Percentiles rank a stretch among this genome's conserved stretches.
Conservation (phyloP, 2,329 filamentous ascomycete genomes). For the Neonectria punicea region DNA sequence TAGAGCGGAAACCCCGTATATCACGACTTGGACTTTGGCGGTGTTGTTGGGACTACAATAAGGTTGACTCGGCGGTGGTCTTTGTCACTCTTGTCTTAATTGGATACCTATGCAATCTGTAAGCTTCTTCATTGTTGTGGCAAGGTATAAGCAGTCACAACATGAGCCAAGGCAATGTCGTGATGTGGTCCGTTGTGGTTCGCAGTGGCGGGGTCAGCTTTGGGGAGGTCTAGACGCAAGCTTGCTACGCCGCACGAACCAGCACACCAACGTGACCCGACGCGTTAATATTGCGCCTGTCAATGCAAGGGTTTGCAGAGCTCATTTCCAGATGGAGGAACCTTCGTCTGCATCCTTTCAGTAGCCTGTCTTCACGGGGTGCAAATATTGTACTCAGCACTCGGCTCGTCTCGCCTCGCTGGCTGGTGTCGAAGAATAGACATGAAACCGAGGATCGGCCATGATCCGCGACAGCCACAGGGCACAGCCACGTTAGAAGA, state of each 20-base stretch:
- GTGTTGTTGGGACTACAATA: background rate
- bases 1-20: background rate
- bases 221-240: background rate
- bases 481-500: conserved; percentile 18
- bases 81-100: background rate
- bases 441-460: conserved; percentile 9
- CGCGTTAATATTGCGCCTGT: conserved; percentile 8
- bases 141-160: conserved; percentile 5
- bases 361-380: background rate
- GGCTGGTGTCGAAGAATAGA: background rate
- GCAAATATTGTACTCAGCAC: background rate
- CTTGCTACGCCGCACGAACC: conserved; percentile 17
- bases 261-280: conserved; percentile 5
- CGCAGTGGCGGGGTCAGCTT: conserved; percentile 6
- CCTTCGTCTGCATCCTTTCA: background rate
- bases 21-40: background rate
- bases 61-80: background rate
- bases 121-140: background rate
- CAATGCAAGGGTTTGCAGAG: conserved; percentile 1
- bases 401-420: background rate
- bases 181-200: conserved; percentile 13
- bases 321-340: conserved; percentile 7
- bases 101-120: background rate
- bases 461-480: conserved; percentile 7
- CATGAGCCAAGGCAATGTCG: conserved; percentile 19